A percentile compares a stretch with the other conserved stretches of the same genome.
These are phyloP conservation scores for Leucoagaricus sp. DNA, from an alignment of 1,284 basidiomycete genomes.

Conservation along the genomic window DNA sequence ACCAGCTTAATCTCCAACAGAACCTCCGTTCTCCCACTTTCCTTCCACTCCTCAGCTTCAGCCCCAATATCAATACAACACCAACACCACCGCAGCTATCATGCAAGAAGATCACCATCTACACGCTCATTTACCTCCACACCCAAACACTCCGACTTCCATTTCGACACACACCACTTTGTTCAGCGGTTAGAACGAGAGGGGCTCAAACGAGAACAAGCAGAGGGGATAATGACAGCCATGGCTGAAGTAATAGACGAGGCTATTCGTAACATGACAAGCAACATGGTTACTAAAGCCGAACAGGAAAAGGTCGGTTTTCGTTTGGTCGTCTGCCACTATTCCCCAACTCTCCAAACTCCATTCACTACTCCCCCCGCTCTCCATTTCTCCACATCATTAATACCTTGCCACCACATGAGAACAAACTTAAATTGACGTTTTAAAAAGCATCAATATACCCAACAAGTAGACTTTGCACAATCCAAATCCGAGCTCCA, in stretches of 20 bases:
- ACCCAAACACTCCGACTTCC: conserved; percentile 48
- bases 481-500: conserved; percentile 96
- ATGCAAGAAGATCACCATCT: conserved; percentile 1
- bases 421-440: not conserved
- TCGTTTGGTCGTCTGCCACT: too few relatives aligned
- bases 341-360: not conserved
- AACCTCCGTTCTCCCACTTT: not conserved
- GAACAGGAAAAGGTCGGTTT: conserved; percentile 98
- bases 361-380: not conserved
- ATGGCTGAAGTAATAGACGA: conserved; percentile 96
- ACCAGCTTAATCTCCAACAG: not conserved
- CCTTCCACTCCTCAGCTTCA: not conserved
- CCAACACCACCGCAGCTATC: not conserved
- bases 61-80: not conserved
- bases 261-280: conserved; percentile 91
- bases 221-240: conserved; percentile 93
- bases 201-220: conserved; percentile 85
- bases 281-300: conserved; percentile 90
- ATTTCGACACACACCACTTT: conserved; percentile 95
- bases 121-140: conserved; percentile 33
- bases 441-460: conserved; percentile 82
- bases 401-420: not conserved
- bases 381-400: not conserved
- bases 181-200: conserved; percentile 87
- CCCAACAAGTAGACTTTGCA: conserved; percentile 97